Conservation (phyloP, 2,329 filamentous ascomycete species). For the Aureobasidium mangrovei region DNA sequence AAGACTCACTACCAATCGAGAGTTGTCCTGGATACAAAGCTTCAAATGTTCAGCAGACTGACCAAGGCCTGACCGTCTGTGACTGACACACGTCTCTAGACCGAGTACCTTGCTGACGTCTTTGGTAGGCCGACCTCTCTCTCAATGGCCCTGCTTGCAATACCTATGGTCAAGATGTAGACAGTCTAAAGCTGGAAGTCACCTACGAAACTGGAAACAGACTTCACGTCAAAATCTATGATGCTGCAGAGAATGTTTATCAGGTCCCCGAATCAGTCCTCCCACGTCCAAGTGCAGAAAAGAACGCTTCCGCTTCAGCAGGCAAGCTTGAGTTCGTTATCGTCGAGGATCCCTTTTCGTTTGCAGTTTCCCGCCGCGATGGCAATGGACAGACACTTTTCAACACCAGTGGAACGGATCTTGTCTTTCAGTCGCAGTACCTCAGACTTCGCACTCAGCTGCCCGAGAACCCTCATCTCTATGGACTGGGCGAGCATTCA, state of each 20-base stretch:
- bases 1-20: conserved; percentile 13
- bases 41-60: conserved; percentile 44
- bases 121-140: conserved; percentile 45
- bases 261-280: conserved; percentile 65
- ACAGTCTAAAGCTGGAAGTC: conserved; percentile 48
- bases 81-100: background rate
- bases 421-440: conserved; percentile 74
- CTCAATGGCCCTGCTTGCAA: conserved; percentile 60
- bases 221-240: conserved; percentile 67
- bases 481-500: conserved; percentile 70
- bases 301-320: conserved; percentile 17
- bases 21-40: conserved; percentile 61
- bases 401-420: conserved; percentile 55
- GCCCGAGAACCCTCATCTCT: conserved; percentile 60
- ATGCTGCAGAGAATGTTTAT: conserved; percentile 60
- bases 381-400: conserved; percentile 54
- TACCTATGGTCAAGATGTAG: conserved; percentile 49
- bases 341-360: conserved; percentile 55
- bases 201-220: conserved; percentile 53
- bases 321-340: conserved; percentile 41
- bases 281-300: conserved; percentile 45
- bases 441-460: conserved; percentile 62
- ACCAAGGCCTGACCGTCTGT: conserved; percentile 49
- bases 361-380: conserved; percentile 51
- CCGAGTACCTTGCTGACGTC: conserved; percentile 12